phyloP scores from a whole-genome alignment of 208 protist species.

The Tritrichomonas foetus region DNA sequence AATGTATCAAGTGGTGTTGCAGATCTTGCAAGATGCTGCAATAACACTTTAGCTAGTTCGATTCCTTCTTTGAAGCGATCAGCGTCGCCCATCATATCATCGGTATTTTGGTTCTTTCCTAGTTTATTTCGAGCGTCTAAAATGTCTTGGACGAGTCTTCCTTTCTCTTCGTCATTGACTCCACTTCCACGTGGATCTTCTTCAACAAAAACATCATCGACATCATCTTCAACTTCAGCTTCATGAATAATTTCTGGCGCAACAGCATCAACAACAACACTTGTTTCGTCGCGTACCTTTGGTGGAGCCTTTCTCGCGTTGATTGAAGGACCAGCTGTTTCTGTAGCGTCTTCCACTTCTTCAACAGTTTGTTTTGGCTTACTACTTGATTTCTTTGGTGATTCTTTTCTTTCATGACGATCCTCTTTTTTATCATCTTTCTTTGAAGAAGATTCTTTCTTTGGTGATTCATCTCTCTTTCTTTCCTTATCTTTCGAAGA shows the following conservation, averaged over 20 bases:
- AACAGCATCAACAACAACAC: neutral
- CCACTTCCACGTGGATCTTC: neutral
- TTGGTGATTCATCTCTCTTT: neutral
- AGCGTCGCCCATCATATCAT: neutral
- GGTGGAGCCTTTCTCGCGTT: conserved; percentile 13
- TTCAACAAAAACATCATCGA: conserved; percentile 36
- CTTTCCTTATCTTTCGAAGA: neutral
- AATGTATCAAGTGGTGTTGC: neutral
- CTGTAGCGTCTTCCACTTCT: neutral
- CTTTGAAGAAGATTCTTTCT: neutral
- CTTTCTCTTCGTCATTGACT: neutral
- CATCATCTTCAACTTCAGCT: conserved; percentile 26
- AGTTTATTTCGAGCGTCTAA: neutral
- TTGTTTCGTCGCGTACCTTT: neutral
- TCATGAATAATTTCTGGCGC: neutral
- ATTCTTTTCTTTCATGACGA: neutral
- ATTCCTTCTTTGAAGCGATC: conserved; percentile 15
- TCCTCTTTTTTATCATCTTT: neutral
- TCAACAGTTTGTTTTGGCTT: neutral
- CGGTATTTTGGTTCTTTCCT: neutral
- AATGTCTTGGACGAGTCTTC: neutral
- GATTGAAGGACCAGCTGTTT: neutral
- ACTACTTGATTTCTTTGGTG: neutral
- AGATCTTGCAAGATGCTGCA: neutral
- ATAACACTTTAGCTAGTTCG: neutral